Conservation (phyloP, 805 yeast species). For the Lachancea waltii region DNA sequence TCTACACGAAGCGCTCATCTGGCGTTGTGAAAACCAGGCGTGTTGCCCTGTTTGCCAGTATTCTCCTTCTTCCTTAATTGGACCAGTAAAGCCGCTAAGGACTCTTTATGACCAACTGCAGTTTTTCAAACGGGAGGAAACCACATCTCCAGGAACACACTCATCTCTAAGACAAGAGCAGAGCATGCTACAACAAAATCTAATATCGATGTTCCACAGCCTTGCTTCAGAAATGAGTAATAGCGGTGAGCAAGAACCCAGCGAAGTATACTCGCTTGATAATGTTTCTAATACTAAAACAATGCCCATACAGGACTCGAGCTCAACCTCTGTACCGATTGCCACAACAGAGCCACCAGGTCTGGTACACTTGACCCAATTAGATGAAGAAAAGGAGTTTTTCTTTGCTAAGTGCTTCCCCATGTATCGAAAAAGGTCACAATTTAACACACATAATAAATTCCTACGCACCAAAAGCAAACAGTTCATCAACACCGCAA, state of each 20-base stretch:
- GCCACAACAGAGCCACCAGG: constrained; percentile 4
- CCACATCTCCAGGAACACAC: neutral
- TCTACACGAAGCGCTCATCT: constrained; percentile 13
- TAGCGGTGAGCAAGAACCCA: constrained; percentile 5
- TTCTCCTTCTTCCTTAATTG: constrained; percentile 19
- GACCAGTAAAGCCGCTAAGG: constrained; percentile 33
- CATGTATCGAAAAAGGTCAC: constrained; percentile 56
- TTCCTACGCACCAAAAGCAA: constrained; percentile 43
- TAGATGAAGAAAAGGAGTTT: constrained; percentile 47
- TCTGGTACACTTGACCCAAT: constrained; percentile 6
- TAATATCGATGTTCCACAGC: constrained; percentile 31
- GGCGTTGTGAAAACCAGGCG: constrained; percentile 5
- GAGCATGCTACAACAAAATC: constrained; percentile 18
- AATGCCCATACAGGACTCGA: constrained; percentile 16
- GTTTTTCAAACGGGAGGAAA: constrained; percentile 8
- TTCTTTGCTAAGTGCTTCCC: constrained; percentile 79
- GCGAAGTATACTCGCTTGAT: constrained; percentile 10
- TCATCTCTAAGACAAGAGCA: neutral
- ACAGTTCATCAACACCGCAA: constrained; percentile 48
- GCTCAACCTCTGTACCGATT: constrained; percentile 4
- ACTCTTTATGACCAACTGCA: constrained; percentile 24
- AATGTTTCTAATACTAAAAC: constrained; percentile 23
- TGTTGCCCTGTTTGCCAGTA: constrained; percentile 36
- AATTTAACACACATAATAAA: constrained; percentile 47
- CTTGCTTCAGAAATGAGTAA: constrained; percentile 22